Percentiles rank a stretch among this genome's conserved stretches.
These are phyloP conservation scores for Aspergillus baeticus DNA, from an alignment of 495 filamentous ascomycete genomes.

Conservation along the genomic window DNA sequence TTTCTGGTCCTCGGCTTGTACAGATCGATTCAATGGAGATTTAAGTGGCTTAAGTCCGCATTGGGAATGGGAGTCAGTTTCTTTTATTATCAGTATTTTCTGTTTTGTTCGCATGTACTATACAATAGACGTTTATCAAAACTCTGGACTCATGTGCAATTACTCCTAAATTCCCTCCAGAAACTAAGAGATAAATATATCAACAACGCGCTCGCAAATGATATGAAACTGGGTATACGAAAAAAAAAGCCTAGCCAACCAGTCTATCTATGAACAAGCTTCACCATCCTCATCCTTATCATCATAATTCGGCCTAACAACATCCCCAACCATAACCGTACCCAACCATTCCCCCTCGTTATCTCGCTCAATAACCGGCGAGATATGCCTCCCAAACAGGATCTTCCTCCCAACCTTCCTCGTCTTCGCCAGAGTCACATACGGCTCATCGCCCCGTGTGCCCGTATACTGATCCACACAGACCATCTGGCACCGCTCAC, in stretches of 20 bases:
- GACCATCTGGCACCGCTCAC: slow-evolving; percentile 91
- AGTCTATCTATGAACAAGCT: not conserved
- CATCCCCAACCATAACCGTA: slow-evolving; percentile 45
- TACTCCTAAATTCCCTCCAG: not conserved
- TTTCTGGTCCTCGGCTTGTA: slow-evolving; percentile 20
- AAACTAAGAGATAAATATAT: not conserved
- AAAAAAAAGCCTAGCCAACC: not conserved
- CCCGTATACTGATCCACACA: slow-evolving; percentile 87
- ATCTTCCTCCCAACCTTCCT: slow-evolving; percentile 78
- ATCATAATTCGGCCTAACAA: slow-evolving; percentile 32
- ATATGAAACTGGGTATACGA: not conserved
- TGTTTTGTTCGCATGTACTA: slow-evolving; percentile 11
- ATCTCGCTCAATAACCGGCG: slow-evolving; percentile 19
- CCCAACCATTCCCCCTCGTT: slow-evolving; percentile 19
- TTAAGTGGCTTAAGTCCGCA: slow-evolving; percentile 22
- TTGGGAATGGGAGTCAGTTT: slow-evolving; percentile 34
- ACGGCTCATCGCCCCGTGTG: slow-evolving; percentile 76
- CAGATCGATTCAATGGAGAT: slow-evolving; percentile 3
- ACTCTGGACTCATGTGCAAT: not conserved
- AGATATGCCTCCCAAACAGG: slow-evolving; percentile 80
- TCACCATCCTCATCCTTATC: not conserved
- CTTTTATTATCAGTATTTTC: slow-evolving; percentile 4
- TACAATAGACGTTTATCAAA: slow-evolving; percentile 17
- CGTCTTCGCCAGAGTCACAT: slow-evolving; percentile 83
- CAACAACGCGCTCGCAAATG: not conserved